Evolutionary conservation across 352 stramenopile species (phyloP), one percentile per base, ranked within the genome.

Genomic region (Globisporangium irregulare): DNA sequence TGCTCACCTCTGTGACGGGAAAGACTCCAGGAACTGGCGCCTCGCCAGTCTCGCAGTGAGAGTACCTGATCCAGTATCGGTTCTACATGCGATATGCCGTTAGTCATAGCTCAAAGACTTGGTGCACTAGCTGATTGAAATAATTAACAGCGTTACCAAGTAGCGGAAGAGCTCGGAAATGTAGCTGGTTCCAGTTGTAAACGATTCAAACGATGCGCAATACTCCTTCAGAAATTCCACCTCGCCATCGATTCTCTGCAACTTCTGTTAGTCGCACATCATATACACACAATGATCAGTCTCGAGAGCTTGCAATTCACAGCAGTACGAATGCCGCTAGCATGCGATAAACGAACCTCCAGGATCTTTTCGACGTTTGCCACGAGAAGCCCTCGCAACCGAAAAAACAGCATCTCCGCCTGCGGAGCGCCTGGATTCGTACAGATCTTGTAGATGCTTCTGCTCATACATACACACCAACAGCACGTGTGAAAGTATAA

Each of bases 391-490:
- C 77, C 82, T 51, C 85, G 79, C 34, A 96, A 59, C 7, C 87
- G 80, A 56, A 94, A 93, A 68, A 92, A 96, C 1, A 96, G 68
- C 77, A 91, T 84, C 57, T 96, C 88, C 0, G 85, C 88, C 56
- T 96, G 88, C 24, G 88, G 84, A 1, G 81, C 79, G 2, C 86
- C 86, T 9, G 86, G 88, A 57, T 92, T 94, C 8, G 88, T 96
- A 59, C 88, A 96, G 66, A 96, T 94, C 62, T 92, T 94, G 73
- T 96, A 96, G 65, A 96, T 92, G 29, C 85, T 84, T 43, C 84
- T 93, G 46, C 59, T 29, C 36, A 50, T 50, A 3, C 8, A 8
- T 32, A 61, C 20, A 29, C 9, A 46, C 10, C 18, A 60, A 8
- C 41, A n/a, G 8, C 4, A 50, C 15, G 41, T 50, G 2, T 8